Conservation (phyloP, 495 filamentous ascomycete genomes). For the Poronia punctata region DNA sequence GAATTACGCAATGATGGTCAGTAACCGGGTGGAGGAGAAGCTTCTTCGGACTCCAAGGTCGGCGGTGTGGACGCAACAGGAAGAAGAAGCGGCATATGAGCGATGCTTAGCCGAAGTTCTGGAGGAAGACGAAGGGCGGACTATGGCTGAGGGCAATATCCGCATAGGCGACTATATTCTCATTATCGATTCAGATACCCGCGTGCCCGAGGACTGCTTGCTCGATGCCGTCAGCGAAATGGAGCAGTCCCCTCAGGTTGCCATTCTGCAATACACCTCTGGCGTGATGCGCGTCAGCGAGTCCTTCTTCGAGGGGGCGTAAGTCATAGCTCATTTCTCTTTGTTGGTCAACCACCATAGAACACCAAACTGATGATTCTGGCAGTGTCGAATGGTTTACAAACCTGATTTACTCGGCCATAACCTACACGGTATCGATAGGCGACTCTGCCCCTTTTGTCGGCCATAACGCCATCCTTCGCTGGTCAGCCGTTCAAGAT, state of each 20-base stretch:
- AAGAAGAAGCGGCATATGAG: constrained; percentile 46
- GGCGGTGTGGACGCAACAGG: constrained; percentile 41
- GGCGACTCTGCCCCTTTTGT: constrained; percentile 66
- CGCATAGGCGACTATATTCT: constrained; percentile 66
- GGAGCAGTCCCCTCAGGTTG: constrained; percentile 63
- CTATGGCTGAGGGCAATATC: constrained; percentile 64
- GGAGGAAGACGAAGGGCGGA: constrained; percentile 50
- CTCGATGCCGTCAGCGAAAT: constrained; percentile 65
- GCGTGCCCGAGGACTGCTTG: constrained; percentile 59
- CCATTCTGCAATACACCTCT: constrained; percentile 60
- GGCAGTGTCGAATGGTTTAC: constrained; percentile 63
- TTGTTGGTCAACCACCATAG: no score
- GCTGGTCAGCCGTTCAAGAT: constrained; percentile 63
- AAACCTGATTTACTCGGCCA: constrained; percentile 63
- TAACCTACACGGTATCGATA: constrained; percentile 57
- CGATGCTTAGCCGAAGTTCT: constrained; percentile 46
- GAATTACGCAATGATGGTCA: constrained; percentile 58
- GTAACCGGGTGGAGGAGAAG: constrained; percentile 54
- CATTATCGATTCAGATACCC: constrained; percentile 60
- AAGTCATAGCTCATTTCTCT: no score
- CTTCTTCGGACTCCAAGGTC: constrained; percentile 35
- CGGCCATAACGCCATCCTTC: constrained; percentile 63
- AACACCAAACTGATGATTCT: constrained; percentile 1
- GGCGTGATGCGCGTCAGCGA: constrained; percentile 64
- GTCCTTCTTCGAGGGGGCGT: constrained; percentile 54